A percentile compares a stretch with the other conserved stretches of the same genome.
phyloP scores from a whole-genome alignment of 1,284 basidiomycete species.

The Naganishia liquefaciens region DNA sequence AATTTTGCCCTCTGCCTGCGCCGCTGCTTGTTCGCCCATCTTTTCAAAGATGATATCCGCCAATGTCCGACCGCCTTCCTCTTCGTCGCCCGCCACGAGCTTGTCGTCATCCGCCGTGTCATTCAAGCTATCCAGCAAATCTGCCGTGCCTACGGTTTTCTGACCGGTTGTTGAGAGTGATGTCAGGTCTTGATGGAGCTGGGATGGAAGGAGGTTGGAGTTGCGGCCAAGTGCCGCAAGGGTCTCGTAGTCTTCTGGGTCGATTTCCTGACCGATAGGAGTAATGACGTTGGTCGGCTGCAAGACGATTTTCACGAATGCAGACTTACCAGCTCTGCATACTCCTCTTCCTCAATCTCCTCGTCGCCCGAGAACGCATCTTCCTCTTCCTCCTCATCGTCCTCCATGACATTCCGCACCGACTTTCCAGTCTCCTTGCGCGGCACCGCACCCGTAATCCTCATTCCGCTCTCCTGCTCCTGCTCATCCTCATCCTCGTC shows the following conservation, averaged over 20 bases:
- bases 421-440: slow-evolving; percentile 33
- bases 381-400: slow-evolving; percentile 52
- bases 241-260: slow-evolving; percentile 79
- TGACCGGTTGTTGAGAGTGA: slow-evolving; percentile 28
- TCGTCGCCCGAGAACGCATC: slow-evolving; percentile 33
- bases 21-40: slow-evolving; percentile 60
- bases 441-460: slow-evolving; percentile 45
- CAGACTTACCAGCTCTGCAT: slow-evolving; percentile 57
- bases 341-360: slow-evolving; percentile 57
- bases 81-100: slow-evolving; percentile 28
- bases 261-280: slow-evolving; percentile 68
- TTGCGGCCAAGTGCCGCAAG: slow-evolving; percentile 68
- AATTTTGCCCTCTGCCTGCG: slow-evolving; percentile 55
- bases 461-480: slow-evolving; percentile 49
- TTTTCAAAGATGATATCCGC: slow-evolving; percentile 96
- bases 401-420: slow-evolving; percentile 34
- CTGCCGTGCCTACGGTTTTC: slow-evolving; percentile 9
- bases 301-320: not conserved
- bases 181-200: slow-evolving; percentile 25
- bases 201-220: slow-evolving; percentile 22
- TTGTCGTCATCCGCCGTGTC: slow-evolving; percentile 25
- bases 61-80: slow-evolving; percentile 73
- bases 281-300: not conserved
- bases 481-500: slow-evolving; percentile 52
- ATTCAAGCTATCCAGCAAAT: slow-evolving; percentile 24